Evolutionary conservation across 176 grass and related monocot species (phyloP), one percentile per base, ranked within the genome.

Genomic region (Lolium multiflorum): DNA sequence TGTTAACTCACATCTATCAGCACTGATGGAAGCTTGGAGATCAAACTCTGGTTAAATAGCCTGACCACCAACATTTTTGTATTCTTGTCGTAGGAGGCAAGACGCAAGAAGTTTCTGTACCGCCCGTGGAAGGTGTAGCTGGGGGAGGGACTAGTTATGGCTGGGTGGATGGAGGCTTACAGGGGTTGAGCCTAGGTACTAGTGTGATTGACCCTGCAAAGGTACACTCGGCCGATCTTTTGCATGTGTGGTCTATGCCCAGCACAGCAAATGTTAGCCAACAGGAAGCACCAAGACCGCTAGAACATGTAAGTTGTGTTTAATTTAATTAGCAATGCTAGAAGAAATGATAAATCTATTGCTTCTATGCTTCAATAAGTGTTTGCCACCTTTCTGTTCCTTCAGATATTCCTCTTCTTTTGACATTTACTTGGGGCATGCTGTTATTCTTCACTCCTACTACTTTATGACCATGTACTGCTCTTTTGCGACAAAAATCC

Each of bases 101-200:
- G 84, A 38, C 75, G 0, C 84, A 84, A 84, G 88, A 87, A 52
- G 60, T 80, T 80, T 80, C 86, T 15, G 88, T 91, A 64, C 93
- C 93, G 12, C 93, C 93, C 81, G 88, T 98, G 71, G 96, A 98
- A 92, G 96, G 96, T 82, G 76, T 98, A 84, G 90, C 96, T 92
- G 96, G 96, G 84, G 96, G 96, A 67, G 96, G 96, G 28, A 98
- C 96, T 80, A 93, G 93, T 58, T 98, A 98, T 91, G 96, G 96
- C 79, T 98, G 96, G 96, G 89, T 84, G 56, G 87, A 96, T 74
- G 90, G 89, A 77, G 90, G 89, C 17, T 76, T 79, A 56, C 74
- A 80, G 11, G 86, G 84, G 41, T 90, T 80, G 17, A 91, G 81
- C 72, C 38, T 94, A 66, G 71, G 88, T 74, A 50, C 79, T 54